Conservation (phyloP, 2,329 filamentous ascomycete species). For the Sporothrix schenckii region DNA sequence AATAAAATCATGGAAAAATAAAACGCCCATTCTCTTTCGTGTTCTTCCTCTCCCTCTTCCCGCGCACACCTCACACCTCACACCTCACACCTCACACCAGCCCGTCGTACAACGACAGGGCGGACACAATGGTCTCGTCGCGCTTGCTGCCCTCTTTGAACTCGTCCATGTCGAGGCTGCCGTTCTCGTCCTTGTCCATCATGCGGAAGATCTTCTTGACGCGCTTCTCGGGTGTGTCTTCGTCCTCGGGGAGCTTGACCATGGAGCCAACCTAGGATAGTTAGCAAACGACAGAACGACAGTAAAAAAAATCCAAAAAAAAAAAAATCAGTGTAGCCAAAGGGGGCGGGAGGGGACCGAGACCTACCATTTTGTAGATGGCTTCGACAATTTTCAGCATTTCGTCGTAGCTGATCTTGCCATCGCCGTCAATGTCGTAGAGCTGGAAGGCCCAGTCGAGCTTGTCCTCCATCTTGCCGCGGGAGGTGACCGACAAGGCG, state of each 20-base stretch:
- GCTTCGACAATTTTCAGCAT: slow-evolving; percentile 99
- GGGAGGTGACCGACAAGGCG: slow-evolving; percentile 91
- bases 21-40: not conserved
- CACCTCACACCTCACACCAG: slow-evolving; percentile 64
- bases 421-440: slow-evolving; percentile 98
- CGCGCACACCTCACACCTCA: not conserved
- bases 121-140: slow-evolving; percentile 98
- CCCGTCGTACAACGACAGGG: slow-evolving; percentile 92
- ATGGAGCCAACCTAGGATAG: slow-evolving; percentile 83
- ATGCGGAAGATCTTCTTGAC: slow-evolving; percentile 98
- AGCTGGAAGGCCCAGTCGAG: slow-evolving; percentile 99
- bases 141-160: slow-evolving; percentile 99
- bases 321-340: too few species aligned
- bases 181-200: slow-evolving; percentile 99
- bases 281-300: not conserved
- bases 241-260: slow-evolving; percentile 98
- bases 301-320: too few species aligned
- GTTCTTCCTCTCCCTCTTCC: not conserved
- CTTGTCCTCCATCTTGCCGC: slow-evolving; percentile 99
- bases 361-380: slow-evolving; percentile 95
- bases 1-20: slow-evolving; percentile 11
- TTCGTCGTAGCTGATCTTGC: slow-evolving; percentile 98
- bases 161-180: slow-evolving; percentile 92
- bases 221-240: slow-evolving; percentile 98
- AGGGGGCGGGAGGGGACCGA: not conserved